Evolutionary conservation across 257 asterid genomes (phyloP), one percentile per base, ranked within the genome.

Genomic region (Petunia axillaris): DNA sequence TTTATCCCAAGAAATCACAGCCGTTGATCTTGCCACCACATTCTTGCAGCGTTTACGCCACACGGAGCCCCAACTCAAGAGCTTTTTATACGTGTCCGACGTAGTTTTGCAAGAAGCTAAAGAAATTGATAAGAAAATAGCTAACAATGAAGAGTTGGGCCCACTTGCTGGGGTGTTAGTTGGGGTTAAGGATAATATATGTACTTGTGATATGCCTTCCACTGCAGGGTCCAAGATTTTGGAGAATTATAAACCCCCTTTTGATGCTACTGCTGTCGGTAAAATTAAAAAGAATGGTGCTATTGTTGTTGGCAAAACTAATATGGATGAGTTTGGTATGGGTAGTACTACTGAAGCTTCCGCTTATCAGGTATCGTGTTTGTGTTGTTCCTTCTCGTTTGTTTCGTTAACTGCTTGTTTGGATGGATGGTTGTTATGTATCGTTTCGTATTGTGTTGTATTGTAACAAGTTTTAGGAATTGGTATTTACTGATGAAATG

Each of bases 261-360:
- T 83, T 70, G 98, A 96, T 79, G 98, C 99, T 41, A 94, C 98
- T 15, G 97, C 91, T 1, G 97, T 94, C 85, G 89, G 87, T 86
- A 96, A 89, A 87, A 76, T 96, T 91, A 92, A 87, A 84, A 90
- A 91, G 64, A 81, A 84, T 80, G 99, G 98, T 39, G 98, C 94
- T 5, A 90, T 94, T 76, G 81, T 96, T 58, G 89, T 96, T 66
- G 98, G 99, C 76, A 96, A 96, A 90, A 96, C 98, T 16, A 96
- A 96, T 86, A 70, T 96, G 93, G 99, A 96, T 86, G 99, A 96
- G 87, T 96, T 94, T 89, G 99, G 99, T 11, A 96, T 96, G 99
- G 98, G 99, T 25, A 96, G 98, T 82, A 91, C 99, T 25, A 96
- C 98, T 3, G 98, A 96, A 86, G 91, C 86, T 40, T 96, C 99